Base-by-base conservation (phyloP, 2,329 filamentous ascomycete species). In the Mycosphaerella sp. region DNA sequence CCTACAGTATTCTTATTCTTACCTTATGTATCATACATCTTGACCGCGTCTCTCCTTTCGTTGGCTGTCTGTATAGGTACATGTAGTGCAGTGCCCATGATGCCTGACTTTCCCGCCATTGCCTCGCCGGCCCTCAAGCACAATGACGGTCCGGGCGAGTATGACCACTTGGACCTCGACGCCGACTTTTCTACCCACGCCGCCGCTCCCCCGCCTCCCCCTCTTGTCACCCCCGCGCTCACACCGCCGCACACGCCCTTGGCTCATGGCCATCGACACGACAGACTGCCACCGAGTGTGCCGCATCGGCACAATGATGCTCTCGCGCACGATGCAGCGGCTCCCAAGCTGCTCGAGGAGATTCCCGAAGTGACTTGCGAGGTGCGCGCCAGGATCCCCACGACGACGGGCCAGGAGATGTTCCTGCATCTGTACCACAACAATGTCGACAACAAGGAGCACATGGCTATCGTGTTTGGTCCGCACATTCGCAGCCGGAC, bases 381-480 rank as follows among this genome's bases (percentile, higher is more conserved):
- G 60, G 93, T 97, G 46, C 86, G 93, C 62, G 93, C 93, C 14
- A 85, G 93, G 51, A 98, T 98, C 64, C 93, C 93, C 0, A 97
- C 92, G 0, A 92, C 89, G 2, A 83, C 81, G 0, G 92, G 92
- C 3, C 87, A 90, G 9, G 91, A 98, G 72, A 97, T 98, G 90
- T 98, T 95, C 72, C 74, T 98, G 48, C 92, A 98, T 68, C 77
- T 97, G 0, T 98, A 98, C 74, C 85, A 85, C 59, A 98, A 98
- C 72, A 87, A 87, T 64, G 83, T 89, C 6, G 93, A 98, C 71
- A 88, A 85, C 61, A 98, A 98, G 72, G 93, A 98, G 68, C 93
- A 98, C 69, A 75, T 98, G 48, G 93, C 93, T 14, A 97, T 98
- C 67, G 93, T 98, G 0, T 98, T 98, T 71, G 93, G 93, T 2